phyloP scores from a whole-genome alignment of 2,329 filamentous ascomycete species.

The Capronia coronata region DNA sequence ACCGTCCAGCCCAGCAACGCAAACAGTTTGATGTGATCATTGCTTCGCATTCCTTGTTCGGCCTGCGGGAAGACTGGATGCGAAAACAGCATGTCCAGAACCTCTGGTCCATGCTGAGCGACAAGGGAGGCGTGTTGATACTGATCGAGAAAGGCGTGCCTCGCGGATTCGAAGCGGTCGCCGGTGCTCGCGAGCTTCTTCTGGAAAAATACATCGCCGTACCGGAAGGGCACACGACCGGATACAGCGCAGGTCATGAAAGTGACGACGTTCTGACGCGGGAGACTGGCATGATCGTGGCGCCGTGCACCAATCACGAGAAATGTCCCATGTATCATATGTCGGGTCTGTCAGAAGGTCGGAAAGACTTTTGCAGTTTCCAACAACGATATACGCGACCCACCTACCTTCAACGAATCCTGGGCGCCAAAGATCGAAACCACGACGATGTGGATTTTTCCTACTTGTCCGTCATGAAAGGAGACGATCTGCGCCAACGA shows the following conservation, averaged over 20 bases:
- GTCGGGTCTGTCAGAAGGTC: slow-evolving; percentile 62
- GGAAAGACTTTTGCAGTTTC: slow-evolving; percentile 90
- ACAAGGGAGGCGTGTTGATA: slow-evolving; percentile 77
- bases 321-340: slow-evolving; percentile 81
- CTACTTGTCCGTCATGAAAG: slow-evolving; percentile 79
- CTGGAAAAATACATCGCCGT: slow-evolving; percentile 64
- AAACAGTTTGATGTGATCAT: slow-evolving; percentile 89
- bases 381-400: slow-evolving; percentile 82
- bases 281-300: slow-evolving; percentile 57
- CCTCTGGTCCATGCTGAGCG: slow-evolving; percentile 78
- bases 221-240: slow-evolving; percentile 35
- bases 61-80: slow-evolving; percentile 65
- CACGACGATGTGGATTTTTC: slow-evolving; percentile 89
- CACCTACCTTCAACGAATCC: slow-evolving; percentile 68
- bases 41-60: slow-evolving; percentile 75
- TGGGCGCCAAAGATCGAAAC: slow-evolving; percentile 62
- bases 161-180: slow-evolving; percentile 85
- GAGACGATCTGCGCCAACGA: slow-evolving; percentile 51
- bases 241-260: slow-evolving; percentile 29
- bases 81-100: slow-evolving; percentile 77
- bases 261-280: slow-evolving; percentile 28
- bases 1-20: slow-evolving; percentile 47
- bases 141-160: slow-evolving; percentile 87
- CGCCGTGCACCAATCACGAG: slow-evolving; percentile 76
- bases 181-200: slow-evolving; percentile 71